Evolutionary conservation across 2,329 filamentous ascomycete genomes (phyloP).

Genomic region (Bretziella fagacearum): DNA sequence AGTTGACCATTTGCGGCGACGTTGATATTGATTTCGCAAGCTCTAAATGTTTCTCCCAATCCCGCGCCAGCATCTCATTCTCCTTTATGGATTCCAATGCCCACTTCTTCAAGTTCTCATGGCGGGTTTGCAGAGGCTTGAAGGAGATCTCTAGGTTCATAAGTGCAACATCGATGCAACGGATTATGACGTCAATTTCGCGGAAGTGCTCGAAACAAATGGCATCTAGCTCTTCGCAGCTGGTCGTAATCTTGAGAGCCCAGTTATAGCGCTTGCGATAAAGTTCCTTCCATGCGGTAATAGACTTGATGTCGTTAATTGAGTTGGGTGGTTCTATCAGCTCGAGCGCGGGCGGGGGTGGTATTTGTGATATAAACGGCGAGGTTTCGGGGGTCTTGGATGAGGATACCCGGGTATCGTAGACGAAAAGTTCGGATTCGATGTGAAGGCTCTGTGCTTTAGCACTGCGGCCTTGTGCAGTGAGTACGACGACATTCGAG

Average conservation of each 20-base stretch:
- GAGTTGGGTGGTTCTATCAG: constrained; percentile 53
- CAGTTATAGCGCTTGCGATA: constrained; percentile 69
- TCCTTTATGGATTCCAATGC: constrained; percentile 49
- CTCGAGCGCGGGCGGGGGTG: constrained; percentile 25
- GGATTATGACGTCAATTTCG: constrained; percentile 60
- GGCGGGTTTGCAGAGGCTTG: constrained; percentile 53
- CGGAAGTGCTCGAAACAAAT: constrained; percentile 47
- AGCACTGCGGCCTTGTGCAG: constrained; percentile 65
- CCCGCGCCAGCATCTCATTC: constrained; percentile 43
- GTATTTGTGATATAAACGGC: constrained; percentile 30
- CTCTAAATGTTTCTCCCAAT: constrained; percentile 52
- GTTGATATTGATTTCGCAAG: constrained; percentile 48
- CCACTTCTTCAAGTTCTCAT: constrained; percentile 55
- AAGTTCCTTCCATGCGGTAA: constrained; percentile 75
- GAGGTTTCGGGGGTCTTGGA: constrained; percentile 31
- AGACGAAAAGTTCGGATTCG: constrained; percentile 86
- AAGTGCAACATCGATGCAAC: constrained; percentile 68
- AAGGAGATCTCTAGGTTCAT: constrained; percentile 68
- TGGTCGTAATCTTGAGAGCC: constrained; percentile 53
- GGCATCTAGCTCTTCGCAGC: constrained; percentile 48
- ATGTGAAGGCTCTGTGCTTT: constrained; percentile 63
- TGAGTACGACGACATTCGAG: constrained; percentile 75
- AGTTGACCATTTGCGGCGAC: constrained; percentile 46
- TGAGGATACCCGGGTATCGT: constrained; percentile 63
- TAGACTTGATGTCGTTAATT: constrained; percentile 59